Evolutionary conservation across 2,329 filamentous ascomycete genomes (phyloP).

Genomic region (Aspergillus viridinutans): DNA sequence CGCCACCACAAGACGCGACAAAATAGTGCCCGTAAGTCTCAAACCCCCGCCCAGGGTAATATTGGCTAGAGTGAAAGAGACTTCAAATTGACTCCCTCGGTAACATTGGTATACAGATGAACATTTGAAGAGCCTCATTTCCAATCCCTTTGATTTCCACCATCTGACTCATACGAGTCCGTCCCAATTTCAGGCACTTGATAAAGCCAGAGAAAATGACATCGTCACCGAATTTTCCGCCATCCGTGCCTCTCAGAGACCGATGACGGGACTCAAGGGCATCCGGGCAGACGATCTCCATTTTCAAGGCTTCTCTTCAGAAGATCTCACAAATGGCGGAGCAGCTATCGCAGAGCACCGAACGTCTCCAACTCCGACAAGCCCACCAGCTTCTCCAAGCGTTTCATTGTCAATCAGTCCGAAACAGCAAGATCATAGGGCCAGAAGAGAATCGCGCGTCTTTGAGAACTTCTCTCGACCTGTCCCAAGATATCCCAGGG

Average conservation of each 20-base stretch:
- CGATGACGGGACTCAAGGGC: constrained; percentile 47
- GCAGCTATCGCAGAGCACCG: constrained; percentile 21
- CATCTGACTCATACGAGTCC: constrained; percentile 59
- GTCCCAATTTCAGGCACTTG: constrained; percentile 50
- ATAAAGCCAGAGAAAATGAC: constrained; percentile 49
- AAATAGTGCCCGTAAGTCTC: constrained; percentile 33
- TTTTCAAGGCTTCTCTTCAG: constrained; percentile 31
- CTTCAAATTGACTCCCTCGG: neutral
- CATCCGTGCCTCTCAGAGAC: constrained; percentile 50
- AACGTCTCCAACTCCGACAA: constrained; percentile 18
- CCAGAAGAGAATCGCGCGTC: constrained; percentile 32
- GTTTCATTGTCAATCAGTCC: constrained; percentile 23
- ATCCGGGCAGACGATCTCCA: constrained; percentile 50
- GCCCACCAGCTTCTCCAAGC: constrained; percentile 30
- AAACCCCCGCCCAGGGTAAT: neutral
- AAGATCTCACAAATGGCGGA: constrained; percentile 23
- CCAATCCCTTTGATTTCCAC: constrained; percentile 61
- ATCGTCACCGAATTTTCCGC: constrained; percentile 52
- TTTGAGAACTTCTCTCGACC: constrained; percentile 56
- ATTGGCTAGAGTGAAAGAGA: neutral
- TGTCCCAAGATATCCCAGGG: constrained; percentile 38
- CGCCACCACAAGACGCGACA: constrained; percentile 31
- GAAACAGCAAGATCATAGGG: constrained; percentile 16
- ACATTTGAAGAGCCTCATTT: constrained; percentile 50
- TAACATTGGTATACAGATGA: constrained; percentile 26